Evolutionary conservation across 2,329 filamentous ascomycete species (phyloP), one percentile per base, ranked within the genome.

Genomic region (Chaetomiaceae sp.): DNA sequence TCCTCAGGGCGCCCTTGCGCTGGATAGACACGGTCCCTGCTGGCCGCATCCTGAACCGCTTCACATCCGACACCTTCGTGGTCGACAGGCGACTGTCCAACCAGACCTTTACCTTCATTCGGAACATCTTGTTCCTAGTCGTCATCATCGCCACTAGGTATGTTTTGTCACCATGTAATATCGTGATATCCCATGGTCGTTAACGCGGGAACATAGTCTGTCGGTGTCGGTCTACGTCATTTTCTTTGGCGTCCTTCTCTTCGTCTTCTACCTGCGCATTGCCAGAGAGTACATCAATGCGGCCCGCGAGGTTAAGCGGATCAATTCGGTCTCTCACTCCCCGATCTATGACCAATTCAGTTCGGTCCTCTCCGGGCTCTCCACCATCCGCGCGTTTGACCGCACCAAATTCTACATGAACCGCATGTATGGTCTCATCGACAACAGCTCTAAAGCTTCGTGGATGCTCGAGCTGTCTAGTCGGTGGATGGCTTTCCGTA

Each of bases 301-400:
- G 8, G 68, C 69, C 1, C 66, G 70, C 27, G 68, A 70, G 39
- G 63, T 66, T 13, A 73, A 73, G 55, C 64, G 71, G 1, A 66
- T 73, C 33, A 70, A 73, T 50, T 68, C 67, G n/a, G 63, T 67
- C 19, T 66, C 70, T 0, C 65, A 70, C 54, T 69, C 66, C 3
- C 71, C 71, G 1, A 66, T 73, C 27, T 73, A 69, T 51, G 70
- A 72, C 53, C 67, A 70, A 46, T 71, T 73, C 55, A 64, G 64
- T 30, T 67, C 68, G 1, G 64, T 70, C 4, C 64, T 73, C 5
- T 65, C 66, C 1, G 71, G 71, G 3, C 60, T 73, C 6, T 66
- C 66, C 13, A 73, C 71, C 5, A 68, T 73, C 38, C 69, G 71
- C 5, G 69, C 68, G 6, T 73, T 71, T 47, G 59, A 61, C 43